phyloP scores from a whole-genome alignment of 1,284 basidiomycete species.

The Trichosporon coremiiforme region DNA sequence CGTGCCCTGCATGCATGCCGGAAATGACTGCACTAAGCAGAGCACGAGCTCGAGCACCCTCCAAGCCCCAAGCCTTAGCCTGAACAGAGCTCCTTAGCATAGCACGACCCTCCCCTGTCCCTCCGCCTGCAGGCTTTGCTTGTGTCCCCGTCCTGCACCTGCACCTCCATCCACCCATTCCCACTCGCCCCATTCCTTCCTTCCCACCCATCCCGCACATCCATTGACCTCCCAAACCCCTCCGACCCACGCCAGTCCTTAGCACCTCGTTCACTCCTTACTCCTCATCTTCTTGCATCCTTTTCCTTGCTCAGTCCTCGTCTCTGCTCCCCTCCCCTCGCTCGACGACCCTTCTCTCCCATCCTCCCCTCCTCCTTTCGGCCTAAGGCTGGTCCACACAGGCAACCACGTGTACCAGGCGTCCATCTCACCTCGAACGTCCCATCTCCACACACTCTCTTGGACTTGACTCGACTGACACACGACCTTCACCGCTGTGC shows the following conservation, averaged over 20 bases:
- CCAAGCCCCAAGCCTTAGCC: background rate
- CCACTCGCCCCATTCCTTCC: constrained; percentile 5
- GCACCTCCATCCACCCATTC: background rate
- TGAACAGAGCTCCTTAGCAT: background rate
- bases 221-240: background rate
- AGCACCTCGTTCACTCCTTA: background rate
- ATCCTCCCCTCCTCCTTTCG: background rate
- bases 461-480: background rate
- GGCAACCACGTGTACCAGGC: background rate
- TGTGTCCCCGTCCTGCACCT: background rate
- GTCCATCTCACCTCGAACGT: background rate
- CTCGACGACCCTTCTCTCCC: background rate
- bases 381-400: background rate
- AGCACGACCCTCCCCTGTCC: background rate
- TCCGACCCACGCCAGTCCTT: constrained; percentile 10
- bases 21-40: background rate
- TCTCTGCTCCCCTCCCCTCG: background rate
- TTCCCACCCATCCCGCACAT: background rate
- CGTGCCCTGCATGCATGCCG: background rate
- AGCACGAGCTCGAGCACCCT: constrained; percentile 2
- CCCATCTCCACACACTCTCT: constrained; percentile 1
- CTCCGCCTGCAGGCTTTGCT: background rate
- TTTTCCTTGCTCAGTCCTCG: background rate
- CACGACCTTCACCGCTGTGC: background rate
- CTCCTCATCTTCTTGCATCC: background rate